Evolutionary conservation across 1,284 basidiomycete genomes (phyloP).

Genomic region (Ceratobasidium papillatum): DNA sequence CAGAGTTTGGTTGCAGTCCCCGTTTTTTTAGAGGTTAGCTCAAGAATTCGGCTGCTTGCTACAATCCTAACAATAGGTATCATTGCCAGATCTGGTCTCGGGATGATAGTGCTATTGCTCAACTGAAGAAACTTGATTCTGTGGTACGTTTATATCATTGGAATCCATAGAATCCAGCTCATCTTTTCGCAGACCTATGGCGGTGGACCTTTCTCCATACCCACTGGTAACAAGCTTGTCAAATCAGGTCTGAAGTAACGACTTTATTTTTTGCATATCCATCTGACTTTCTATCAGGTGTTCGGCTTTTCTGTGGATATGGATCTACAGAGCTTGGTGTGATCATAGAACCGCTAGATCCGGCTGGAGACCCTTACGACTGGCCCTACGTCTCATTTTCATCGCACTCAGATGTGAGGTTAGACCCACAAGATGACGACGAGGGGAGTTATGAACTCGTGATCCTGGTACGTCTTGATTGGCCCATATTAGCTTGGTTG

Average conservation of each 20-base stretch:
- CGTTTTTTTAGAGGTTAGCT: constrained; percentile 39
- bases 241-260: not conserved
- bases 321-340: constrained; percentile 13
- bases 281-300: not conserved
- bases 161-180: not conserved
- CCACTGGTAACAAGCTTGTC: not conserved
- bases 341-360: not conserved
- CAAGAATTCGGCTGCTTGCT: not conserved
- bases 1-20: constrained; percentile 33
- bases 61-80: no score
- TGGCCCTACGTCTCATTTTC: constrained; percentile 39
- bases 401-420: not conserved
- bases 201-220: not conserved
- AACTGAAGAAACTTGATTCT: constrained; percentile 16
- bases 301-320: not conserved
- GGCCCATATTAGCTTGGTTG: not conserved
- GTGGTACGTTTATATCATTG: constrained; percentile 38
- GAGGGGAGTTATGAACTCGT: constrained; percentile 11
- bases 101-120: constrained; percentile 30
- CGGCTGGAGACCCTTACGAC: not conserved
- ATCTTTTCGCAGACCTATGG: constrained; percentile 23
- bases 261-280: not conserved
- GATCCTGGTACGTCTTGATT: constrained; percentile 18
- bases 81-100: constrained; percentile 36
- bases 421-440: constrained; percentile 15